A percentile compares a stretch with the other conserved stretches of the same genome.
phyloP scores from a whole-genome alignment of 2,329 filamentous ascomycete species.

The Trichoderma koningiopsis region DNA sequence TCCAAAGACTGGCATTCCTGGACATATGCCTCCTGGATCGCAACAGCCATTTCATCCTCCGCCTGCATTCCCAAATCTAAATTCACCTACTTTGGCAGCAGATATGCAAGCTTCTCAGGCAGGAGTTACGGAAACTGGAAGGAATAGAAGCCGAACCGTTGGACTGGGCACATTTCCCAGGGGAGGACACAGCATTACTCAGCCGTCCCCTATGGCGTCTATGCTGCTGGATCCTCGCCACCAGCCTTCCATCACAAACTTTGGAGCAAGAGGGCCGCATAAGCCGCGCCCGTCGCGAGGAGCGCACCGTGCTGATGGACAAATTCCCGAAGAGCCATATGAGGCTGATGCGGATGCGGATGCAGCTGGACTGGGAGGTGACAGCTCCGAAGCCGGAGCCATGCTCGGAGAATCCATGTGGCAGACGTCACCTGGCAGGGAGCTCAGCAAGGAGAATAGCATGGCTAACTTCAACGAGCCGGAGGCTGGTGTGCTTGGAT shows the following conservation, averaged over 20 bases:
- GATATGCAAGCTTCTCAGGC: constrained; percentile 56
- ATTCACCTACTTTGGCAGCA: constrained; percentile 60
- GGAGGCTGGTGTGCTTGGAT: constrained; percentile 57
- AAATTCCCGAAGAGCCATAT: constrained; percentile 58
- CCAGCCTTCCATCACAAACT: constrained; percentile 59
- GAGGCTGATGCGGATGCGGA: constrained; percentile 50
- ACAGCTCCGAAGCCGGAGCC: constrained; percentile 54
- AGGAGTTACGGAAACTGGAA: constrained; percentile 49
- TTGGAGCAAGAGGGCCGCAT: constrained; percentile 50
- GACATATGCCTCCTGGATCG: constrained; percentile 58
- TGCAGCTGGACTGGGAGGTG: constrained; percentile 54
- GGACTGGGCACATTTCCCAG: constrained; percentile 34
- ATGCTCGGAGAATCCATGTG: constrained; percentile 61
- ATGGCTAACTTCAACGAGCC: constrained; percentile 48
- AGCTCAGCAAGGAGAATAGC: constrained; percentile 56
- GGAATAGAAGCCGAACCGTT: constrained; percentile 46
- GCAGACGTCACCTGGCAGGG: constrained; percentile 58
- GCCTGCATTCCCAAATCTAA: constrained; percentile 71
- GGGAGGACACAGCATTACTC: constrained; percentile 46
- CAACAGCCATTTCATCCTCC: constrained; percentile 69
- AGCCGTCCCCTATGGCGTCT: constrained; percentile 69
- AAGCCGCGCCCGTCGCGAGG: constrained; percentile 48
- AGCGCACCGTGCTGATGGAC: constrained; percentile 50
- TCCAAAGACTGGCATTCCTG: constrained; percentile 66
- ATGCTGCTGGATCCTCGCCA: constrained; percentile 76